Evolutionary conservation across 345 rosid species (phyloP).

Genomic region (Brassica incana): DNA sequence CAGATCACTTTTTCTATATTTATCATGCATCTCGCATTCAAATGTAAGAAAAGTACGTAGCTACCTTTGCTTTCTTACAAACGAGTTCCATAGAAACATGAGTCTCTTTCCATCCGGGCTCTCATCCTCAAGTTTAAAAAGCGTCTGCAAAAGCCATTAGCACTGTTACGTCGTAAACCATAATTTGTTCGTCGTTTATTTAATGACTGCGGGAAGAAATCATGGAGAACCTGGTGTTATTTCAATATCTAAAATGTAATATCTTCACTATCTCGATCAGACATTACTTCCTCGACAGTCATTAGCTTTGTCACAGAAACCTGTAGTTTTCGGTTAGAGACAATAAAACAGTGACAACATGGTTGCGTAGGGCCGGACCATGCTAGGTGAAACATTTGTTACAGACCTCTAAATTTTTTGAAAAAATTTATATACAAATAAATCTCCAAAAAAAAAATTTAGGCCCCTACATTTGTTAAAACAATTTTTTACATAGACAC

Average conservation of each 20-base stretch:
- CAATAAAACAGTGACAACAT: neutral
- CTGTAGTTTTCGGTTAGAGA: slow-evolving; percentile 23
- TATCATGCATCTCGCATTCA: neutral
- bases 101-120: slow-evolving; percentile 78
- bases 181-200: neutral
- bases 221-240: slow-evolving; percentile 72
- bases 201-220: neutral
- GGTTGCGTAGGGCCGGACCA: neutral
- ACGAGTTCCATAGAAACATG: slow-evolving; percentile 62
- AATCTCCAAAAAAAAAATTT: too few species aligned
- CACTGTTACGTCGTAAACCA: neutral
- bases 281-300: slow-evolving; percentile 68
- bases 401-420: too few species aligned
- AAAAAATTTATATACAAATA: too few species aligned
- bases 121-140: slow-evolving; percentile 95
- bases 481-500: too few species aligned
- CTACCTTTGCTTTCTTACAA: slow-evolving; percentile 56
- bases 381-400: too few species aligned
- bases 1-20: neutral
- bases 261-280: slow-evolving; percentile 85
- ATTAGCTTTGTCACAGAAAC: slow-evolving; percentile 52
- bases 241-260: slow-evolving; percentile 71
- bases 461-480: too few species aligned
- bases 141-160: slow-evolving; percentile 62
- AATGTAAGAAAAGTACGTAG: neutral